Base-by-base conservation (phyloP, 1,284 basidiomycete species). In the Ceratobasidium sp. region DNA sequence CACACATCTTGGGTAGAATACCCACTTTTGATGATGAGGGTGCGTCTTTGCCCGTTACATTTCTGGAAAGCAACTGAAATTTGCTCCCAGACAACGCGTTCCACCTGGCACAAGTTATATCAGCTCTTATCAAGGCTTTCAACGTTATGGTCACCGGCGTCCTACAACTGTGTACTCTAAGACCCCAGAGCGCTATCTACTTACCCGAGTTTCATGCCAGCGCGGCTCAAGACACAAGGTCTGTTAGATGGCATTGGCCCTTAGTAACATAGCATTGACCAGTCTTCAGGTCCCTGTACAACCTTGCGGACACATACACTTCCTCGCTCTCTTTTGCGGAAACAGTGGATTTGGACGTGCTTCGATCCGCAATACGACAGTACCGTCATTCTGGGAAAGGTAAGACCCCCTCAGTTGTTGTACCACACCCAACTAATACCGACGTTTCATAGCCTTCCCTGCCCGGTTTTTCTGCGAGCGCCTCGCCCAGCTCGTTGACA, bases 1-100 rank as follows among this genome's bases (percentile, higher is more conserved):
- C 61, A 23, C 46, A 65, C 38, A 59, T 65, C 48, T 38, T 75
- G 3, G n/a, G 48, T 38, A 52, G 61, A 62, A 64, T 65, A 42
- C 71, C 71, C 17, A n/a, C 71, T 40, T 75, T 75, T 62, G 71
- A 75, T 38, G 71, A 75, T 23, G 71, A 75, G n/a, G 71, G 71
- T 75, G 13, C 28, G 65, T 54, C 13, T 38, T 50, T 7, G 13
- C 7, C 5, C 20, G 4, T 23, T 12, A 26, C 17, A 26, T 13
- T n/a, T 38, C 28, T 28, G 3, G 54, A 17, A 9, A 42, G 1
- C 3, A 59, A 12, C 38, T 56, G n/a, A 61, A 20, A 9, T 5
- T 44, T 17, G 40, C 15, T 15, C 23, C 5, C 20, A 75, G 71
- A 75, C 44, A 75, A 65, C 44, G 56, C 71, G 17, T 28, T 61